Evolutionary conservation across 257 asterid genomes (phyloP), one percentile per base, ranked within the genome.

Genomic region (Nemophila menziesii): DNA sequence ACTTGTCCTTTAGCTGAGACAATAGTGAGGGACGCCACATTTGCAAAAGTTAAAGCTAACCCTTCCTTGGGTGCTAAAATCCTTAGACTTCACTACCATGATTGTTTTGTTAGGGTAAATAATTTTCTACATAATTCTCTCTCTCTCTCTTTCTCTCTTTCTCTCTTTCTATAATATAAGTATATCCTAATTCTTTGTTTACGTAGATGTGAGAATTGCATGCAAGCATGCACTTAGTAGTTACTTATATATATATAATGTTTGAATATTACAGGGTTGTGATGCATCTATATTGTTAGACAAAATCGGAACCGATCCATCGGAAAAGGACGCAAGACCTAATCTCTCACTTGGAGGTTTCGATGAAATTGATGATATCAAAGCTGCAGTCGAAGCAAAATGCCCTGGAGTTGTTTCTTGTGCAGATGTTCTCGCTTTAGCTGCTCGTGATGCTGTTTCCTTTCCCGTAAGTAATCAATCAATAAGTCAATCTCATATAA

Each of bases 21-120:
- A 1, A 63, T 68, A 11, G 83, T 78, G 21, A 72, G 67, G 55
- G 41, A 56, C 4, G 58, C 58, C 15, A 78, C 84, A 0, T 45
- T 69, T n/a, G 49, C 29, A 0, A 63, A 62, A 26, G 73, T 62
- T 4, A 13, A 57, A 0, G 46, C 3, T 5, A 65, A 74, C 16
- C 85, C 87, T 0, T 50, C 70, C 12, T 74, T 82, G 20, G 80
- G 71, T 8, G 82, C 85, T 23, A 66, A 85, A 16, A 29, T 83
- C 8, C 76, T 79, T n/a, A 56, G 93, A 41, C 58, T 83, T 76
- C 86, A 77, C 16, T 83, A 77, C 62, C 95, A 83, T 16, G 95
- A 83, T 41, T 83, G 93, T 44, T 74, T 80, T 55, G 90, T 83
- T 44, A 65, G 77, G 69, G 90, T 80, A 71, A 11, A 62, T 3